phyloP scores from a whole-genome alignment of 208 protist species.

The Leishmania major region DNA sequence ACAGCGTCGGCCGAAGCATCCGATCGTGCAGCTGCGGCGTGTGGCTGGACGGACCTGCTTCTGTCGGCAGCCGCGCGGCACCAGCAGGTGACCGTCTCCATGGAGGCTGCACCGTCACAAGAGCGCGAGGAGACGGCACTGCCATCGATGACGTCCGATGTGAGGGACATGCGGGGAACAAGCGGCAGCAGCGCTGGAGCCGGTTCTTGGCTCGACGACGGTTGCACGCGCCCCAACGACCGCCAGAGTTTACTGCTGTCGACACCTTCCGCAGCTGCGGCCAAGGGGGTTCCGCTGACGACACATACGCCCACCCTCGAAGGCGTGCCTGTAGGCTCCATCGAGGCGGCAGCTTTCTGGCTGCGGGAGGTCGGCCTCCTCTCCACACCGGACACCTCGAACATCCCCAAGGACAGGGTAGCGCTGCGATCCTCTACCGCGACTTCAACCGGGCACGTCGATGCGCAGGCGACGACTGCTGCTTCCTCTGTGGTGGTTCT shows the following conservation, averaged over 20 bases:
- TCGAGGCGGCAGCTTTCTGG: conserved; percentile 21
- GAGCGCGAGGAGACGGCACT: neutral
- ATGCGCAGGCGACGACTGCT: neutral
- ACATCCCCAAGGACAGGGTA: neutral
- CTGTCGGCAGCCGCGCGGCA: conserved; percentile 6
- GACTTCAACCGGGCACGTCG: neutral
- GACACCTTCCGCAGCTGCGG: too few species aligned
- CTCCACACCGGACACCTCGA: neutral
- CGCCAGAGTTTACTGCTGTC: neutral
- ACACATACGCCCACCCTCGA: conserved; percentile 4
- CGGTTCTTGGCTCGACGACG: neutral
- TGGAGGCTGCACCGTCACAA: neutral
- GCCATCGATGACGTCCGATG: neutral
- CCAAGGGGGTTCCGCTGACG: neutral
- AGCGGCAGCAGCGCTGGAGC: neutral
- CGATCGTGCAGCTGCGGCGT: neutral
- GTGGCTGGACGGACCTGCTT: conserved; percentile 8
- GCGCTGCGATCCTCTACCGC: neutral
- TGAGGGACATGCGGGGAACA: neutral
- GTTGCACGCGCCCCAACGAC: neutral
- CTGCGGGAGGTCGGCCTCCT: conserved; percentile 9
- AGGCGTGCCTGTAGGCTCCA: conserved; percentile 19
- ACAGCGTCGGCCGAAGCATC: neutral
- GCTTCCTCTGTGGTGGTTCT: neutral
- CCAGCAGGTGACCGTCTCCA: conserved; percentile 3